These are phyloP conservation scores for Leucogyrophana mollusca DNA, from an alignment of 768 basidiomycete species.

Conservation along the genomic window DNA sequence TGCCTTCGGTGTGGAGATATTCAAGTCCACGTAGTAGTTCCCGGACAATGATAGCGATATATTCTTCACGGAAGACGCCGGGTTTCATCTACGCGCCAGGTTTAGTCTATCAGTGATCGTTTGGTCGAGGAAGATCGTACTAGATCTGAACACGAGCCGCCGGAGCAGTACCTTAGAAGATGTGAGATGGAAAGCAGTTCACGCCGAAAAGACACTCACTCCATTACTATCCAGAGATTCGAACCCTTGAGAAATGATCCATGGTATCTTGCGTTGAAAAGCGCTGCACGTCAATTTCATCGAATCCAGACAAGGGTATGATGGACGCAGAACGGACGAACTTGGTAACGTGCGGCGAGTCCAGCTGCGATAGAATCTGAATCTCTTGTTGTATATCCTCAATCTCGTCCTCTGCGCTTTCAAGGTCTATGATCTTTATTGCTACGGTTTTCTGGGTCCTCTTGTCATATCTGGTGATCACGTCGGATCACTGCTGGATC, in stretches of 20 bases:
- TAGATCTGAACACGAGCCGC: conserved; percentile 96
- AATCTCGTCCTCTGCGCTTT: conserved; percentile 99
- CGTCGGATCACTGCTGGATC: conserved; percentile 2
- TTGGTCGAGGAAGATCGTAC: conserved; percentile 43
- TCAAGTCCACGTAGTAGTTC: conserved; percentile 92
- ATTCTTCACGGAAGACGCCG: conserved; percentile 96
- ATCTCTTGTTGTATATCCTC: conserved; percentile 99
- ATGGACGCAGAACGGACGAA: conserved; percentile 40
- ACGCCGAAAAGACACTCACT: conserved; percentile 55
- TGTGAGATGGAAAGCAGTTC: neutral
- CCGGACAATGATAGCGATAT: conserved; percentile 94
- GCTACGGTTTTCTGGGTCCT: conserved; percentile 96
- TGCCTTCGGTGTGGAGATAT: conserved; percentile 94
- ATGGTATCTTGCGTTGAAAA: conserved; percentile 68
- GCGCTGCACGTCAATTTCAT: conserved; percentile 28
- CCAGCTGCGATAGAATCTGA: conserved; percentile 93
- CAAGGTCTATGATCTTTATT: conserved; percentile 99
- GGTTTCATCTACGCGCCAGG: conserved; percentile 92
- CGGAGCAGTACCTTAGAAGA: conserved; percentile 82
- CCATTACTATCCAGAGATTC: conserved; percentile 99
- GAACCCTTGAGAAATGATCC: conserved; percentile 95
- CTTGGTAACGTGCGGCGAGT: conserved; percentile 96
- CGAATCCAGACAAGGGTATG: conserved; percentile 23
- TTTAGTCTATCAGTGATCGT: conserved; percentile 7
- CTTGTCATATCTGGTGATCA: conserved; percentile 76